Percentiles rank a stretch among this genome's conserved stretches.
Evolutionary conservation across 2,329 filamentous ascomycete species (phyloP).

Genomic region (Colletotrichum phormii): DNA sequence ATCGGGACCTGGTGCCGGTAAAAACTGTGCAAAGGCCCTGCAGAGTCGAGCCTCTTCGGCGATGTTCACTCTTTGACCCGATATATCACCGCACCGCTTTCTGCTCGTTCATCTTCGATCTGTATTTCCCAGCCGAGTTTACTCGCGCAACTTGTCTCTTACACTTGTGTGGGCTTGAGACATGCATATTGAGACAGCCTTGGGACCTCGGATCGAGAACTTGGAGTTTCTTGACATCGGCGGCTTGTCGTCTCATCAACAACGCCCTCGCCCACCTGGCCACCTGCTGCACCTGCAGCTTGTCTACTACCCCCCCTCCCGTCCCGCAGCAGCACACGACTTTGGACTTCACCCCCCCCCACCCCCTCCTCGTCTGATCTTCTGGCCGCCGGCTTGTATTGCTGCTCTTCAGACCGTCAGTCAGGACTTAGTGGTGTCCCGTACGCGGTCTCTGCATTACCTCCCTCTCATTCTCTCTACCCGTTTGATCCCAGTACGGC

Average conservation of each 20-base stretch:
- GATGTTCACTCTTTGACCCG: background rate
- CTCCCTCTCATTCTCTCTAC: background rate
- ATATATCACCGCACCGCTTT: constrained; percentile 25
- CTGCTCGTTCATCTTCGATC: background rate
- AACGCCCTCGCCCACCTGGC: constrained; percentile 10
- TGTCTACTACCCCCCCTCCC: background rate
- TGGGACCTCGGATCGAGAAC: constrained; percentile 2
- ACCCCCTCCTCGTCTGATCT: constrained; percentile 22
- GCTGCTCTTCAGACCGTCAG: background rate
- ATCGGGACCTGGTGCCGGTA: constrained; percentile 19
- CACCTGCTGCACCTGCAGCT: constrained; percentile 19
- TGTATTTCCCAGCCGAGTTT: background rate
- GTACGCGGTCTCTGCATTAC: constrained; percentile 11
- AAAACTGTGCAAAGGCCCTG: background rate
- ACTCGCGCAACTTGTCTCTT: background rate
- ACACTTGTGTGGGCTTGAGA: background rate
- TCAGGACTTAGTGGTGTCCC: background rate
- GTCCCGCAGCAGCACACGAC: constrained; percentile 9
- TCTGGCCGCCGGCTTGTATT: background rate
- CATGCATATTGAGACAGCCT: constrained; percentile 24
- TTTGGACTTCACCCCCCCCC: background rate
- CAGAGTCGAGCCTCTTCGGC: constrained; percentile 6
- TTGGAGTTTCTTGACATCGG: constrained; percentile 17
- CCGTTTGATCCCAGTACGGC: constrained; percentile 2
- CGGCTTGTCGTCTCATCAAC: constrained; percentile 33